Evolutionary conservation across 305 asterid genomes (phyloP).

Genomic region (Nicotiana rustica): DNA sequence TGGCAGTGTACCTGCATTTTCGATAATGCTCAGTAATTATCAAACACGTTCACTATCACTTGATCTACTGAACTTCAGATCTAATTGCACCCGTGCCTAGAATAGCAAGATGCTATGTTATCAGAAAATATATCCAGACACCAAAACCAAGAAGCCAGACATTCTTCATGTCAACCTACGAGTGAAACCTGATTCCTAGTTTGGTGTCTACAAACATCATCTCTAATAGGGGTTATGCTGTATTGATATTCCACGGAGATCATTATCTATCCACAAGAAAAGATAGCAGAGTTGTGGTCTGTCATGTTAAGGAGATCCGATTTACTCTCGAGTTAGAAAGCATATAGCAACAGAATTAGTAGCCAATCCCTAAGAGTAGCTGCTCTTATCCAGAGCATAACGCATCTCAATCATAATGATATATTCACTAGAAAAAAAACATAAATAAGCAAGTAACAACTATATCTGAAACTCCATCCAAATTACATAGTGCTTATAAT

Average conservation of each 20-base stretch:
- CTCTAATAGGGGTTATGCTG: not conserved
- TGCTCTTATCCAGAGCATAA: slow-evolving; percentile 9
- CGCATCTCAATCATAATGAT: not conserved
- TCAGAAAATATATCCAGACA: slow-evolving; percentile 3
- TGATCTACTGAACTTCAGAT: not conserved
- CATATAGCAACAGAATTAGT: not conserved
- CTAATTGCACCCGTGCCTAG: not conserved
- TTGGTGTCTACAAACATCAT: not conserved
- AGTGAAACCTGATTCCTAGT: not conserved
- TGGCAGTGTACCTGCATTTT: slow-evolving; percentile 79
- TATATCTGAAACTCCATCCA: not conserved
- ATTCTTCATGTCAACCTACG: not conserved
- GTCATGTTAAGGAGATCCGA: not conserved
- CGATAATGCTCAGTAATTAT: not conserved
- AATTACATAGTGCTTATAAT: not conserved
- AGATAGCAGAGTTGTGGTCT: not conserved
- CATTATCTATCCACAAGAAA: not conserved
- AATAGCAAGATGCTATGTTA: not conserved
- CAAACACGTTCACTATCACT: not conserved
- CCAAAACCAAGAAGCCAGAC: not conserved
- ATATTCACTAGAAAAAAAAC: not conserved
- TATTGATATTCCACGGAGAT: not conserved
- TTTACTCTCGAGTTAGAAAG: not conserved
- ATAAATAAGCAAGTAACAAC: not conserved
- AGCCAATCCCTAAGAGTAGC: not conserved